A percentile compares a stretch with the other conserved stretches of the same genome.
Conservation (phyloP, 768 basidiomycete genomes). For the Tricholoma hemisulphureum region DNA sequence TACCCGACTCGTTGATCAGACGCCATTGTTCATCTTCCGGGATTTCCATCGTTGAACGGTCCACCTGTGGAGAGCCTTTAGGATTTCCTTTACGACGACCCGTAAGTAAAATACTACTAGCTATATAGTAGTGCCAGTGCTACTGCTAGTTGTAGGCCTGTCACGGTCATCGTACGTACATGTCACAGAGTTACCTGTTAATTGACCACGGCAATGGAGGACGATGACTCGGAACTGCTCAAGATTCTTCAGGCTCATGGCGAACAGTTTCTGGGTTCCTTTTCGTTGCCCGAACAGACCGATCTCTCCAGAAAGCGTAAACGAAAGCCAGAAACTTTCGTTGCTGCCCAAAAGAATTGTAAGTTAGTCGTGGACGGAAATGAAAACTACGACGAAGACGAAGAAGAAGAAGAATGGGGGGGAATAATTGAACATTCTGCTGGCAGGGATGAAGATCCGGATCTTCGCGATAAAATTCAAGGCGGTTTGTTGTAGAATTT, state of each 20-base stretch:
- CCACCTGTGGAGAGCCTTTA: not conserved
- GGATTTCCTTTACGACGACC: constrained; percentile 2
- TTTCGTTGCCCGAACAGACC: constrained; percentile 24
- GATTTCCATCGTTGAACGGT: constrained; percentile 44
- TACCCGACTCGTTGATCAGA: constrained; percentile 63
- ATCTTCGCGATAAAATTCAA: constrained; percentile 12
- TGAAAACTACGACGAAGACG: constrained; percentile 13
- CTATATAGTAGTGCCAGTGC: constrained; percentile 10
- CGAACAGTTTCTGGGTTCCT: constrained; percentile 44
- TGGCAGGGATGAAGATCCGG: not conserved
- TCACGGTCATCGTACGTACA: not conserved
- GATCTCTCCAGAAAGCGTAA: constrained; percentile 22
- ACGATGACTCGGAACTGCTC: constrained; percentile 37
- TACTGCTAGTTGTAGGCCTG: constrained; percentile 27
- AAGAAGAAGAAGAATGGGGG: constrained; percentile 39
- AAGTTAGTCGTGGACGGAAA: not conserved
- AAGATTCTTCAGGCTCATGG: constrained; percentile 47
- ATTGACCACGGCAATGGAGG: constrained; percentile 6
- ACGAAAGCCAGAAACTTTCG: constrained; percentile 5
- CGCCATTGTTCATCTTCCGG: constrained; percentile 79
- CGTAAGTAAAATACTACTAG: too few relatives aligned
- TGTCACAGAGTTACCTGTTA: not conserved
- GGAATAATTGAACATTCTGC: constrained; percentile 28
- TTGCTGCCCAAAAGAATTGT: not conserved
- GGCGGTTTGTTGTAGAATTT: constrained; percentile 14